These are phyloP conservation scores for Cytospora mali DNA, from an alignment of 2,329 filamentous ascomycete genomes.

Conservation along the genomic window DNA sequence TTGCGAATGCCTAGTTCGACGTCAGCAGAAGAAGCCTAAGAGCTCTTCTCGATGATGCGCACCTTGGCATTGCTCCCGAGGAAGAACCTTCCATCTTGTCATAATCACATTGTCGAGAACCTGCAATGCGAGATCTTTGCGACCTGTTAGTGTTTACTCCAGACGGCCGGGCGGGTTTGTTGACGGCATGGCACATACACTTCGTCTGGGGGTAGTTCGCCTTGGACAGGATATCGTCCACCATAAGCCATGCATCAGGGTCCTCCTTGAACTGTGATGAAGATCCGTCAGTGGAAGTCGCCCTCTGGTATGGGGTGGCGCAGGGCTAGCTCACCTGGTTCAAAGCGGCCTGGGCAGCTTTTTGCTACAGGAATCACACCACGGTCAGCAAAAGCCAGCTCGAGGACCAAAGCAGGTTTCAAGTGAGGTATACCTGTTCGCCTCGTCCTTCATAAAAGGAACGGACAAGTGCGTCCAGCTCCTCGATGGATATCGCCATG, in stretches of 20 bases:
- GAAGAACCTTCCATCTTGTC: slow-evolving; percentile 98
- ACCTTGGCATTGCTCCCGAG: slow-evolving; percentile 94
- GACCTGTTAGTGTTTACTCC: slow-evolving; percentile 18
- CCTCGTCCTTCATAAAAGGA: slow-evolving; percentile 97
- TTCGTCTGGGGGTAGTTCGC: slow-evolving; percentile 95
- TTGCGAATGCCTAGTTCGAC: slow-evolving; percentile 81
- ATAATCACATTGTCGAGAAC: slow-evolving; percentile 98
- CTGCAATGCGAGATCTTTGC: slow-evolving; percentile 83
- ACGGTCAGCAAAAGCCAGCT: slow-evolving; percentile 40
- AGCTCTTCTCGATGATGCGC: slow-evolving; percentile 33
- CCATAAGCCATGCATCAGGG: slow-evolving; percentile 94
- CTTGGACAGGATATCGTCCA: slow-evolving; percentile 94
- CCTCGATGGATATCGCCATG: slow-evolving; percentile 78
- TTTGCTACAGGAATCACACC: slow-evolving; percentile 69
- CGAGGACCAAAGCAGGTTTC: slow-evolving; percentile 13
- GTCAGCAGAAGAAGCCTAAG: slow-evolving; percentile 29
- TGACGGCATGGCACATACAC: slow-evolving; percentile 60
- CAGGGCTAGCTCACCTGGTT: slow-evolving; percentile 72
- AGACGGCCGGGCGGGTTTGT: slow-evolving; percentile 14
- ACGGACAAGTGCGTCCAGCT: slow-evolving; percentile 95
- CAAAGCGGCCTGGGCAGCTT: slow-evolving; percentile 87
- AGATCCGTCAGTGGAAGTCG: slow-evolving; percentile 34
- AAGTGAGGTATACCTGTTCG: slow-evolving; percentile 69
- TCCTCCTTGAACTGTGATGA: slow-evolving; percentile 90
- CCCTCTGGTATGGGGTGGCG: slow-evolving; percentile 14